Conservation (phyloP, 805 yeast species). For the Ogataea neopini region DNA sequence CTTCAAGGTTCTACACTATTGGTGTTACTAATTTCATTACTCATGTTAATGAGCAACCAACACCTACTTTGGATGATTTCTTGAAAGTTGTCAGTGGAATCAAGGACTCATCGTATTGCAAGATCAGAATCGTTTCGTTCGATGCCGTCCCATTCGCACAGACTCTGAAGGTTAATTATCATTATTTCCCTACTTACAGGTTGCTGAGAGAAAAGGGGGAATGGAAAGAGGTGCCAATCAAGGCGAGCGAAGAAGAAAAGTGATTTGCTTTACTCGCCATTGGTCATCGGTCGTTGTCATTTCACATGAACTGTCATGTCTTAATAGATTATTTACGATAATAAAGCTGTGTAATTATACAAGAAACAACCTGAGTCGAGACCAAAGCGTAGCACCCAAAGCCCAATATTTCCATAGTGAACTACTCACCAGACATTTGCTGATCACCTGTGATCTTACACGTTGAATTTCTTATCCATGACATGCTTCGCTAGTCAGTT, state of each 20-base stretch:
- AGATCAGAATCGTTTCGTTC: constrained; percentile 76
- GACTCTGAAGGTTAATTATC: constrained; percentile 83
- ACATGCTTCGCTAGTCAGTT: too few species aligned
- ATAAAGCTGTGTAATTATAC: too few species aligned
- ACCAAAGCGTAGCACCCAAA: too few species aligned
- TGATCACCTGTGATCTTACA: too few species aligned
- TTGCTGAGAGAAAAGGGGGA: constrained; percentile 50
- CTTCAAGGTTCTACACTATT: constrained; percentile 80
- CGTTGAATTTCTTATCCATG: too few species aligned
- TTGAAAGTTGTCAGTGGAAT: constrained; percentile 64
- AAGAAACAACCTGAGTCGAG: too few species aligned
- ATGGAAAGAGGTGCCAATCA: constrained; percentile 56
- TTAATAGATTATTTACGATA: too few species aligned
- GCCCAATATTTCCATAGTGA: too few species aligned
- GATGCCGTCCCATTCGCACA: constrained; percentile 87
- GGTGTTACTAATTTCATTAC: constrained; percentile 83
- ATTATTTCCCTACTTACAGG: constrained; percentile 79
- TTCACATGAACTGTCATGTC: too few species aligned
- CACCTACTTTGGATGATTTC: constrained; percentile 70
- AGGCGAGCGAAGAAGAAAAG: not conserved
- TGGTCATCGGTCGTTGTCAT: too few species aligned
- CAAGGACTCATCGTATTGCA: constrained; percentile 79
- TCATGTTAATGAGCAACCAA: constrained; percentile 77
- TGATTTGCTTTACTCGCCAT: not conserved
- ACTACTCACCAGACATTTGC: too few species aligned